Percentiles rank a stretch among this genome's conserved stretches.
Evolutionary conservation across 1,284 basidiomycete species (phyloP).

Genomic region (Ganoderma lingzhi): DNA sequence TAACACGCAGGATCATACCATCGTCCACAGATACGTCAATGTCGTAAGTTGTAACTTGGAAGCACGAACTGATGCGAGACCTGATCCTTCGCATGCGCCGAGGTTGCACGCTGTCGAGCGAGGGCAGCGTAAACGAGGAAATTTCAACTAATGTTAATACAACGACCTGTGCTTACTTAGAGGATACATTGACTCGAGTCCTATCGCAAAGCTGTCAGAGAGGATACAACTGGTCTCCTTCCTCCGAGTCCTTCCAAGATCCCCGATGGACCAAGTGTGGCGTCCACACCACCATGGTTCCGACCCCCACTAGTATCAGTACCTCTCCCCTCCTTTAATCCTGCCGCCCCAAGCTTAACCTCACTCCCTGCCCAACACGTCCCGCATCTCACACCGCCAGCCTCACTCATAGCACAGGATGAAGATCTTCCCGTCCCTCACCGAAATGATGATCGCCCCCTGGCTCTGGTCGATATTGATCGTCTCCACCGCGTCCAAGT

Average conservation of each 20-base stretch:
- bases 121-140: slow-evolving; percentile 6
- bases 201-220: slow-evolving; percentile 21
- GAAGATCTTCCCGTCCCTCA: slow-evolving; percentile 73
- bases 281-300: background rate
- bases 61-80: too few relatives aligned
- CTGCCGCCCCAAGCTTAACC: background rate
- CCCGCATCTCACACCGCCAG: too few relatives aligned
- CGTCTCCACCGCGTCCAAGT: slow-evolving; percentile 71
- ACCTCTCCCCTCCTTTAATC: background rate
- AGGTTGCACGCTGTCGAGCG: background rate
- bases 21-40: too few relatives aligned
- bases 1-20: too few relatives aligned
- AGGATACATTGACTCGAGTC: slow-evolving; percentile 27
- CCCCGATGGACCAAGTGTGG: background rate
- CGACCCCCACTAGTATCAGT: background rate
- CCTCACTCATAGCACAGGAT: slow-evolving; percentile 72
- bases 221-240: slow-evolving; percentile 11
- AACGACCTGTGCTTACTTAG: slow-evolving; percentile 26
- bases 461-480: slow-evolving; percentile 81
- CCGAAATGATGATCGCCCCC: slow-evolving; percentile 74
- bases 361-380: too few relatives aligned
- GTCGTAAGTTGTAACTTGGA: too few relatives aligned
- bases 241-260: background rate
- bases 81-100: too few relatives aligned
- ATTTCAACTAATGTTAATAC: slow-evolving; percentile 28